Evolutionary conservation across 208 protist species (phyloP), one percentile per base, ranked within the genome.

Genomic region (Tetramitus jugosus): DNA sequence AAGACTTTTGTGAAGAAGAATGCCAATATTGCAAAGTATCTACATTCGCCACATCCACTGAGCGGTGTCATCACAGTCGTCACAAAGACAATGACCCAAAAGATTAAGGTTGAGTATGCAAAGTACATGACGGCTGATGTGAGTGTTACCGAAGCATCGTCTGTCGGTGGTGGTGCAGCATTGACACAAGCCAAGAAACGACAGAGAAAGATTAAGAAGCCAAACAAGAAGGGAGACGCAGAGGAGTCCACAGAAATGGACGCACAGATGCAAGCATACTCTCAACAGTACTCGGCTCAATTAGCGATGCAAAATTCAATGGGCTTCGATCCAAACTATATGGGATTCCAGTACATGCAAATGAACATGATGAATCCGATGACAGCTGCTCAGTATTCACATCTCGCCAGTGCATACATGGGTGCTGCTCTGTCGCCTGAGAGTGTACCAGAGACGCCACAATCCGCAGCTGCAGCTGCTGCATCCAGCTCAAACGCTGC

Each of bases 1-100:
- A 71, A 71, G 33, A 71, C 65, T 10, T 71, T 71, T 49, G 65
- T 71, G 0, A 71, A 71, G 35, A 71, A 71, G 65, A 29, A 71
- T 71, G 65, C 65, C 26, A 71, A 71, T 33, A 71, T 71, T 49
- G 4, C 35, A 46, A 71, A 71, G 35, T 71, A 71, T 71, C 49
- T 71, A 49, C 26, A 71, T 71, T 23, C 26, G 35, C 65, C 65
- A 42, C n/a, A 29, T 4, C 65, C 65, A 20, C 39, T 71, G 0
- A 49, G 49, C 31, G 39, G 39, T n/a, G 49, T 40, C 13, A 23
- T 71, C 20, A 71, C 31, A n/a, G 35, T 71, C 14, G 31, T 71
- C 20, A 71, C 65, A 17, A 71, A 71, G 31, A 40, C 65, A 46
- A 37, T 23, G 14, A 71, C 65, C 37, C 43, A 35, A n/a, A 71